Percentiles rank a stretch among this genome's conserved stretches.
Conservation (phyloP, 306 rosid species). For the Trifolium fragiferum region DNA sequence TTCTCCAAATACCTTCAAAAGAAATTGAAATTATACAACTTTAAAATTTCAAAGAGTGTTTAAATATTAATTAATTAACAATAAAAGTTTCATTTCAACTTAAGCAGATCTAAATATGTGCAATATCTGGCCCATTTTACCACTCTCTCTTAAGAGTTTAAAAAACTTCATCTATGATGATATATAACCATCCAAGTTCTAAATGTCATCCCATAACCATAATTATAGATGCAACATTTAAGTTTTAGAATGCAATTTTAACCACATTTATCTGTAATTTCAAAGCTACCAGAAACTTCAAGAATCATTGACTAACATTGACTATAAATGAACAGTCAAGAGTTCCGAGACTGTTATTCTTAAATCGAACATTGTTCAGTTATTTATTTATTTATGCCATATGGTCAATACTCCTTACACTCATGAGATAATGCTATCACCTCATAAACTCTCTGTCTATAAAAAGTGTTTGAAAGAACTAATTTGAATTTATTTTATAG, state of each 20-base stretch:
- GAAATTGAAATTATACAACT: conserved; percentile 25
- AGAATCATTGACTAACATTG: background rate
- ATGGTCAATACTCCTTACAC: background rate
- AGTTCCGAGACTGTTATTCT: background rate
- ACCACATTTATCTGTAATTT: background rate
- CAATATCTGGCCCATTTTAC: conserved; percentile 12
- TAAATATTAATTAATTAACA: background rate
- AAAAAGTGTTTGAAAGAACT: background rate
- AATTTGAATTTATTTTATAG: background rate
- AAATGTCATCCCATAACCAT: background rate
- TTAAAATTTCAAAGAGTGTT: background rate
- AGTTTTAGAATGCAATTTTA: conserved; percentile 7
- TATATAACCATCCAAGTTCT: background rate
- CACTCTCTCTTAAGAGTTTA: background rate
- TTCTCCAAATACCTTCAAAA: conserved; percentile 80
- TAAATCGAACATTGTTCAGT: background rate
- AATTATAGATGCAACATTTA: background rate
- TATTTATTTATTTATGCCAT: background rate
- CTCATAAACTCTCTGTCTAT: background rate
- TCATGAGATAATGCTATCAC: background rate
- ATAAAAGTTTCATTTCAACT: conserved; percentile 33
- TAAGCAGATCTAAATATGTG: conserved; percentile 4
- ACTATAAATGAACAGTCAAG: background rate
- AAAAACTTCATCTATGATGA: background rate
- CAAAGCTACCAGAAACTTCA: conserved; percentile 5